These are phyloP conservation scores for Solanum acaule DNA, from an alignment of 257 asterid genomes.

Conservation along the genomic window DNA sequence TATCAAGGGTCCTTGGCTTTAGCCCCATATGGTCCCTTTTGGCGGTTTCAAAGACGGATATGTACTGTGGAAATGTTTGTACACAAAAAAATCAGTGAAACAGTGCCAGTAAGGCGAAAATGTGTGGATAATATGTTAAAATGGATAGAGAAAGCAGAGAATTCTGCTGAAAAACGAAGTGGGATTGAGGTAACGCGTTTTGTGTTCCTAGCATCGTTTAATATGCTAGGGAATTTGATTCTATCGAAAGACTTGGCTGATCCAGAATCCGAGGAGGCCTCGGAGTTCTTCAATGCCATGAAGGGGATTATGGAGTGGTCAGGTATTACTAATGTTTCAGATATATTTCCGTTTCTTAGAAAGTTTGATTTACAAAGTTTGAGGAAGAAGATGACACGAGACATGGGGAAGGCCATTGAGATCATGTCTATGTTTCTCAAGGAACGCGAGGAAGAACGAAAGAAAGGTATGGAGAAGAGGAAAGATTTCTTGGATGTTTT, in stretches of 20 bases:
- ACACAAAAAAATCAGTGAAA: slow-evolving; percentile 43
- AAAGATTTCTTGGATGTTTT: slow-evolving; percentile 8
- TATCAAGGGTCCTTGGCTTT: slow-evolving; percentile 31
- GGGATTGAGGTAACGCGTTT: slow-evolving; percentile 21
- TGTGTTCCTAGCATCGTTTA: slow-evolving; percentile 20
- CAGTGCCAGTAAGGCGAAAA: slow-evolving; percentile 24
- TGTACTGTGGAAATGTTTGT: slow-evolving; percentile 45
- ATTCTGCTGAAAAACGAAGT: background rate
- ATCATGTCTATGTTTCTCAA: slow-evolving; percentile 26
- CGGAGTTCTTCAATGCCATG: slow-evolving; percentile 45
- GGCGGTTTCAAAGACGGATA: slow-evolving; percentile 45
- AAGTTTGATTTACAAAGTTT: slow-evolving; percentile 46
- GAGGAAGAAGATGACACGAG: slow-evolving; percentile 24
- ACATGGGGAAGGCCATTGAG: slow-evolving; percentile 27
- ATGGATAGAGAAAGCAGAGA: slow-evolving; percentile 38
- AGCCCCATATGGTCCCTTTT: slow-evolving; percentile 43
- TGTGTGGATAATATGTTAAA: slow-evolving; percentile 30
- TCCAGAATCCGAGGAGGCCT: slow-evolving; percentile 33
- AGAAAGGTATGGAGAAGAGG: background rate
- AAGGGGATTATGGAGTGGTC: slow-evolving; percentile 39
- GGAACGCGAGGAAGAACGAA: slow-evolving; percentile 20
- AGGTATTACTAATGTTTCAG: slow-evolving; percentile 36
- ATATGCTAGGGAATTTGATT: slow-evolving; percentile 49
- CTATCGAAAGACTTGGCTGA: slow-evolving; percentile 38
- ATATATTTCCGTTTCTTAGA: slow-evolving; percentile 37